A percentile compares a stretch with the other conserved stretches of the same genome.
Evolutionary conservation across 768 basidiomycete species (phyloP).

Genomic region (Amanita exitialis): DNA sequence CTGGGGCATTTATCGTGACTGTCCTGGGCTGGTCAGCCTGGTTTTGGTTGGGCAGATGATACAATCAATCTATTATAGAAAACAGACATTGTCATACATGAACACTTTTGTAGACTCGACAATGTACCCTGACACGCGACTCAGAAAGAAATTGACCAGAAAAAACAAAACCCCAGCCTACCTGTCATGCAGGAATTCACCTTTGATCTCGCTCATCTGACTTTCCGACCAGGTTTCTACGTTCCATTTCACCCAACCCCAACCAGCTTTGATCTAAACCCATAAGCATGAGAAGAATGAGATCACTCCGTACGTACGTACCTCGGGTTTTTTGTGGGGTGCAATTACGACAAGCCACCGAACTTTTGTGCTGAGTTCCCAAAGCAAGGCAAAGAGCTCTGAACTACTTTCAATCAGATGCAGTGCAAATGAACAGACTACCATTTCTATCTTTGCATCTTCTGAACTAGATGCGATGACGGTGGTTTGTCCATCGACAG

Average conservation of each 20-base stretch:
- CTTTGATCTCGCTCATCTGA: conserved; percentile 26
- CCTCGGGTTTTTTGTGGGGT: conserved; percentile 73
- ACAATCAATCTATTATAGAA: conserved; percentile 1
- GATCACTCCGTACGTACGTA: conserved; percentile 26
- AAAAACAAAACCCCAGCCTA: conserved; percentile 9
- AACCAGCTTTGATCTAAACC: conserved; percentile 49
- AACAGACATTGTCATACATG: conserved; percentile 14
- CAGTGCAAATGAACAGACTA: conserved; percentile 66
- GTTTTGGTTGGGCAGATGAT: conserved; percentile 19
- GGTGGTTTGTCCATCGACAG: not conserved
- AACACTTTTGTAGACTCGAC: conserved; percentile 39
- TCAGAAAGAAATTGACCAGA: not conserved
- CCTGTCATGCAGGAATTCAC: conserved; percentile 43
- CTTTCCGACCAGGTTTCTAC: conserved; percentile 34
- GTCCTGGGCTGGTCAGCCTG: conserved; percentile 15
- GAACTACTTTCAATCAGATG: conserved; percentile 56
- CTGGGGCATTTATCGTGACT: conserved; percentile 26
- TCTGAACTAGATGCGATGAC: not conserved
- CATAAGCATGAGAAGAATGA: not conserved
- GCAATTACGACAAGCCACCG: conserved; percentile 61
- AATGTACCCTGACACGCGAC: conserved; percentile 30
- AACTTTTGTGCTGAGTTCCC: conserved; percentile 51
- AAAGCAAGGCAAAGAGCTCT: conserved; percentile 53
- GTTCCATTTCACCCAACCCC: conserved; percentile 62
- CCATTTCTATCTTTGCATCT: conserved; percentile 37